Base-by-base conservation (phyloP, 108 stramenopile genomes). In the Pseudonitzschia multistriata region DNA sequence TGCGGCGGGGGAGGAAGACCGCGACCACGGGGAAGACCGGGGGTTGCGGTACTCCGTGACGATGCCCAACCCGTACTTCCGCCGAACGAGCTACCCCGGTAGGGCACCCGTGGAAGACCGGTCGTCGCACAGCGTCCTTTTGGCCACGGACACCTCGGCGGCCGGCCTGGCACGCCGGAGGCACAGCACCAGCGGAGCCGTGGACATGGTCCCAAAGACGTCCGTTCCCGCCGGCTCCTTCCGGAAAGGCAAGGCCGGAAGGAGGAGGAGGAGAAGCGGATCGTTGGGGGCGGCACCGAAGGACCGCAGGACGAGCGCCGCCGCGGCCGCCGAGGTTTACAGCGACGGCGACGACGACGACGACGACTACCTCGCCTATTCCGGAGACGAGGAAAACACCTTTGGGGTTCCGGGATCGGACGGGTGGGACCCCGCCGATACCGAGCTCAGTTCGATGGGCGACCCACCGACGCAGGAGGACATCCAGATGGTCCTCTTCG, bases 31-130 rank as follows among this genome's bases (percentile, higher is more conserved):
- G 15, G 63, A 64, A 47, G 63, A 64, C n/a, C 63, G 29, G 47
- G 40, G 42, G 28, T 45, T 45, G 29, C 39, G 42, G 28, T 40
- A 64, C 39, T 40, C 42, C 1, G 47, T 64, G n/a, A n/a, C n/a
- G 63, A 45, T 64, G 63, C 63, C 63, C 39, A 64, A 64, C 47
- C 63, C 63, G 22, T 64, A 64, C 63, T 0, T 64, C 21, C 63
- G 40, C 22, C n/a, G n/a, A n/a, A 60, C 15, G 11, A 33, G 35
- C 10, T 34, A 24, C 10, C 45, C 30, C 33, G 33, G n/a, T 8
- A 14, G 28, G 14, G 30, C 30, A 61, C 11, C 34, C 28, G 19
- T 53, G 13, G 28, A 45, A 24, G 63, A 64, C 27, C 39, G 42
- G 10, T 64, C 63, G 22, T 11, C 40, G 2, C 42, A 19, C 4